These are phyloP conservation scores for Coffea humblotiana DNA, from an alignment of 305 asterid species.

Conservation along the genomic window DNA sequence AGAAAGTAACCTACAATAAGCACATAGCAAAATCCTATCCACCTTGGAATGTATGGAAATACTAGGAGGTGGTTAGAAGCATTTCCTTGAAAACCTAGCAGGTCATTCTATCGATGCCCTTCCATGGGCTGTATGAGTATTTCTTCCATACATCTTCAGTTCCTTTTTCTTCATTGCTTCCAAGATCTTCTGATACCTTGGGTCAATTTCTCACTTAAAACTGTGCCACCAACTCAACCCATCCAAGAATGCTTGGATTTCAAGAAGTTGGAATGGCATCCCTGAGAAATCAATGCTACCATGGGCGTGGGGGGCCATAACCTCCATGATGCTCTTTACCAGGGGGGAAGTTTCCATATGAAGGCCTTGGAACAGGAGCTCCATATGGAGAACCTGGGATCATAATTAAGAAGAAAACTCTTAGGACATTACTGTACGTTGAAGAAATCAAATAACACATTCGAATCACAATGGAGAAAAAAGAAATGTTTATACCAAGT, in stretches of 20 bases:
- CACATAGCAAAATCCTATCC: background rate
- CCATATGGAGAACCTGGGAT: slow-evolving; percentile 29
- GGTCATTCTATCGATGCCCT: background rate
- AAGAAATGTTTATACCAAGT: background rate
- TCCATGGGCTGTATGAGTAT: background rate
- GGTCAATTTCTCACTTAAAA: background rate
- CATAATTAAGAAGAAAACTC: background rate
- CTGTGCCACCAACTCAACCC: background rate
- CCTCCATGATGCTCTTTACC: slow-evolving; percentile 20
- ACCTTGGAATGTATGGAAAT: background rate
- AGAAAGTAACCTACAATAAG: background rate
- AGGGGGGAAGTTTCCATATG: slow-evolving; percentile 22
- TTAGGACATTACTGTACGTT: background rate
- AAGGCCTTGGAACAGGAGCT: slow-evolving; percentile 22
- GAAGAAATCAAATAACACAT: background rate
- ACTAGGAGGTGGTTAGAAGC: background rate
- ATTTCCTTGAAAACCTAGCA: background rate
- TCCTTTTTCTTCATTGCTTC: background rate
- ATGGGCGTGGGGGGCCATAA: slow-evolving; percentile 19
- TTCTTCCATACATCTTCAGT: background rate
- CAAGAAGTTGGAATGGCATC: background rate
- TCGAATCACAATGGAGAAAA: background rate
- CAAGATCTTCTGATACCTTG: background rate
- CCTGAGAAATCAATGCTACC: slow-evolving; percentile 14
- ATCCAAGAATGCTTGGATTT: background rate